phyloP scores from a whole-genome alignment of 2,329 filamentous ascomycete genomes.

The Tolypocladium album region DNA sequence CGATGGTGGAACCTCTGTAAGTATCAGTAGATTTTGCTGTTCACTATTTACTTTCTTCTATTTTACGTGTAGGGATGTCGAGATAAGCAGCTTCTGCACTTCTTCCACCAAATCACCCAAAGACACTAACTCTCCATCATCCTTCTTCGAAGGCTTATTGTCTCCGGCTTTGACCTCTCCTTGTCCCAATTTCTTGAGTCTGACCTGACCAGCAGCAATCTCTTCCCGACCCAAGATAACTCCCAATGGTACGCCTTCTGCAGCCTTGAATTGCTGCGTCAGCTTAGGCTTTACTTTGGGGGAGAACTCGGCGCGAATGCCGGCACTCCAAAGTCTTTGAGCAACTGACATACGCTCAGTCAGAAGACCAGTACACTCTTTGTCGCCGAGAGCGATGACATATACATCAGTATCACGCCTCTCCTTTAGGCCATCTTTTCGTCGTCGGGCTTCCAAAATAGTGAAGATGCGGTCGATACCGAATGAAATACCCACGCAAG shows the following conservation, averaged over 20 bases:
- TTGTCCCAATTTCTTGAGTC: no score
- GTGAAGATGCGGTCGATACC: conserved; percentile 92
- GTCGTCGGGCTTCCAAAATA: conserved; percentile 73
- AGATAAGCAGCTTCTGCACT: no score
- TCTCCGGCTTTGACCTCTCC: no score
- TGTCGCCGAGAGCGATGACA: conserved; percentile 97
- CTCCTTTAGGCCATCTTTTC: conserved; percentile 49
- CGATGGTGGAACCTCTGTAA: no score
- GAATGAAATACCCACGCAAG: conserved; percentile 58
- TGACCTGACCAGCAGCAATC: no score
- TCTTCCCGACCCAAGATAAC: no score
- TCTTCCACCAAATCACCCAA: no score
- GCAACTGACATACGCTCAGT: conserved; percentile 76
- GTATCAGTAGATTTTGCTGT: no score
- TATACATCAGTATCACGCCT: conserved; percentile 66
- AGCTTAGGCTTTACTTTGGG: conserved; percentile 89
- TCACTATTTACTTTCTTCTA: no score
- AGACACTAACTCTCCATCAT: no score
- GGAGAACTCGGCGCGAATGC: conserved; percentile 75
- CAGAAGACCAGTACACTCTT: conserved; percentile 70
- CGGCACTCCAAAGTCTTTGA: conserved; percentile 70
- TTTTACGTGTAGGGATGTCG: no score
- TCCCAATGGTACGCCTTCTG: conserved; percentile 82
- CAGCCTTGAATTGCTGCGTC: conserved; percentile 81
- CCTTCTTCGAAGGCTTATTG: no score